Percentiles rank a stretch among this genome's conserved stretches.
These are phyloP conservation scores for Penicillium verhagenii DNA, from an alignment of 495 filamentous ascomycete genomes.

Conservation along the genomic window DNA sequence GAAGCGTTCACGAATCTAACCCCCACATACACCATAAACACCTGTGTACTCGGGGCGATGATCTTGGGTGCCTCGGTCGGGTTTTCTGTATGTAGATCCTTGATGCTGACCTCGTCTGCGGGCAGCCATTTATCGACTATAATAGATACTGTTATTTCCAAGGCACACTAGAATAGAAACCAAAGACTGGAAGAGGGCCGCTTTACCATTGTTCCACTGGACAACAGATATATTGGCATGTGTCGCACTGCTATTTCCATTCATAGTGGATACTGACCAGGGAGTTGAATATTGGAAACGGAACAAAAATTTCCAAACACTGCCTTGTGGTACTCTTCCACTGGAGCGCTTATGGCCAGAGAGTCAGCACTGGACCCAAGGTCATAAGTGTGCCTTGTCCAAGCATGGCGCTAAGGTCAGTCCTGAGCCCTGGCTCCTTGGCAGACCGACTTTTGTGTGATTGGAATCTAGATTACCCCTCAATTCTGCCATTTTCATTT, in stretches of 20 bases:
- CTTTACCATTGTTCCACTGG: not conserved
- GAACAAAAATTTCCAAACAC: too few species aligned
- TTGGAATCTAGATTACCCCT: too few species aligned
- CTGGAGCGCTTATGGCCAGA: too few species aligned
- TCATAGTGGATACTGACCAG: too few species aligned
- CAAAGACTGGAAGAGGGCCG: too few species aligned
- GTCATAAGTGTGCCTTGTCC: not conserved
- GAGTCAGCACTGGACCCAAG: too few species aligned
- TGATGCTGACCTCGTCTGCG: not conserved
- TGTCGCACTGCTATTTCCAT: not conserved
- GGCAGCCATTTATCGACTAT: not conserved
- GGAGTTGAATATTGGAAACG: too few species aligned
- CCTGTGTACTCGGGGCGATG: not conserved
- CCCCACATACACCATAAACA: conserved; percentile 2
- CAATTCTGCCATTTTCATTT: not conserved
- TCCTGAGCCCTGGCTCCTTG: too few species aligned
- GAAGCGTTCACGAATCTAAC: not conserved
- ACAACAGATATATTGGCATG: not conserved
- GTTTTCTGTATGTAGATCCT: not conserved
- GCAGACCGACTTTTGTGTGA: not conserved
- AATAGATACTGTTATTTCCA: not conserved
- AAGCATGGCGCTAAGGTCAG: not conserved
- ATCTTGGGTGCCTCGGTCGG: not conserved
- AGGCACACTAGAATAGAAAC: not conserved
- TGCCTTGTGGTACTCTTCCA: too few species aligned